Conservation (phyloP, 306 rosid genomes). For the Ormosia emarginata region DNA sequence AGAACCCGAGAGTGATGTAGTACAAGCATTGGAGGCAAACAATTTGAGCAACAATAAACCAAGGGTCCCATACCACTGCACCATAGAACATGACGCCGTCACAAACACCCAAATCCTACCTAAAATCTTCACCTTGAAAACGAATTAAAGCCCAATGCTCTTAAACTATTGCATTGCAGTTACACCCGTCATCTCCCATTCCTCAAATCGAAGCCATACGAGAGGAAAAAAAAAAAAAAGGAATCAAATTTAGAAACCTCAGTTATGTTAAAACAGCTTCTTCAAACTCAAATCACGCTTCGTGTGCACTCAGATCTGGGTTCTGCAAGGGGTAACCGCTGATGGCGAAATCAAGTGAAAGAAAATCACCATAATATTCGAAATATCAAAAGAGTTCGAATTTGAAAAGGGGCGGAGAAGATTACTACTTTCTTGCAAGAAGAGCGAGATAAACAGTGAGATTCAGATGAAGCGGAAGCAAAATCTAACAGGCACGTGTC, state of each 20-base stretch:
- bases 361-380: neutral
- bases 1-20: constrained; percentile 64
- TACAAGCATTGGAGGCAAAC: constrained; percentile 70
- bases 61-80: constrained; percentile 73
- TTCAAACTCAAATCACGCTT: neutral
- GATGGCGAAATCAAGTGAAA: too few species aligned
- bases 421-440: neutral
- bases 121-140: neutral
- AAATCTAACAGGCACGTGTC: neutral
- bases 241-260: constrained; percentile 3
- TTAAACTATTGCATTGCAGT: neutral
- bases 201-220: neutral
- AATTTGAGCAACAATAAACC: constrained; percentile 76
- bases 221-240: neutral
- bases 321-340: neutral
- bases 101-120: neutral
- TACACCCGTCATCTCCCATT: neutral
- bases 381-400: neutral
- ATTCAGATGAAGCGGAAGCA: neutral
- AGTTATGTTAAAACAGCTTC: neutral
- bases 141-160: neutral
- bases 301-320: constrained; percentile 33
- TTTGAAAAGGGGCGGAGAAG: neutral
- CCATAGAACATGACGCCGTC: constrained; percentile 71
- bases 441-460: neutral